Evolutionary conservation across 1,139 yeast genomes (phyloP).

Genomic region (Zygoascus meyerae): DNA sequence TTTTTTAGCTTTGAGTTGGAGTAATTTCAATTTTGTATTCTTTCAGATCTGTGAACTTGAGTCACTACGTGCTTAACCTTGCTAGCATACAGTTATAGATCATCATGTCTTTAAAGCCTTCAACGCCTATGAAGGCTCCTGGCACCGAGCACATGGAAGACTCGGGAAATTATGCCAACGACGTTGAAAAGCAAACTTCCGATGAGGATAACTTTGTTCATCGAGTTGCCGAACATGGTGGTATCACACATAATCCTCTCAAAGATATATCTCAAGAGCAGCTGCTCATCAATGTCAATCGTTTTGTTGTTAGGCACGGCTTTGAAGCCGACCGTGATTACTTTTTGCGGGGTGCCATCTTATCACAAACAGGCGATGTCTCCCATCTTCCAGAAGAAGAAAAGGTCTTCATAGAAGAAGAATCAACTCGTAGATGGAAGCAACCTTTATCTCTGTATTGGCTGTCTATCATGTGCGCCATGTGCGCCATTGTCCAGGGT

Average conservation of each 20-base stretch:
- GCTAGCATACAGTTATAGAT: not conserved
- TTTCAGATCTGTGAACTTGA: too few species aligned
- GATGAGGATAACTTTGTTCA: conserved; percentile 14
- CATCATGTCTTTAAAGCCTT: conserved; percentile 15
- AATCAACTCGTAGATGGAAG: conserved; percentile 58
- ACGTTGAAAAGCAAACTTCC: conserved; percentile 9
- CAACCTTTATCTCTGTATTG: conserved; percentile 56
- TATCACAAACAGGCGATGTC: conserved; percentile 60
- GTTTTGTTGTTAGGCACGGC: conserved; percentile 56
- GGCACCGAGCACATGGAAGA: conserved; percentile 13
- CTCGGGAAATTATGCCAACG: conserved; percentile 1
- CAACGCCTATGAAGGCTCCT: conserved; percentile 22
- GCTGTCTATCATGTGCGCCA: conserved; percentile 67
- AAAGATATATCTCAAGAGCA: conserved; percentile 20
- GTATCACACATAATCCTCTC: conserved; percentile 25
- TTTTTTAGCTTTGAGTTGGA: too few species aligned
- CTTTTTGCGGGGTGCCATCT: conserved; percentile 68
- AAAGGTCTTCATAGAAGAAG: conserved; percentile 45
- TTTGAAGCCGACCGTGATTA: conserved; percentile 52
- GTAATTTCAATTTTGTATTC: too few species aligned
- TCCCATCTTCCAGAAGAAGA: conserved; percentile 62
- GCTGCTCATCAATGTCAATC: conserved; percentile 56
- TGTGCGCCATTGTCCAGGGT: conserved; percentile 91
- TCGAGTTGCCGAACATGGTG: conserved; percentile 22
- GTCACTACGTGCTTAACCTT: too few species aligned